A percentile compares a stretch with the other conserved stretches of the same genome.
Evolutionary conservation across 2,329 filamentous ascomycete species (phyloP).

Genomic region (Aspergillus persii): DNA sequence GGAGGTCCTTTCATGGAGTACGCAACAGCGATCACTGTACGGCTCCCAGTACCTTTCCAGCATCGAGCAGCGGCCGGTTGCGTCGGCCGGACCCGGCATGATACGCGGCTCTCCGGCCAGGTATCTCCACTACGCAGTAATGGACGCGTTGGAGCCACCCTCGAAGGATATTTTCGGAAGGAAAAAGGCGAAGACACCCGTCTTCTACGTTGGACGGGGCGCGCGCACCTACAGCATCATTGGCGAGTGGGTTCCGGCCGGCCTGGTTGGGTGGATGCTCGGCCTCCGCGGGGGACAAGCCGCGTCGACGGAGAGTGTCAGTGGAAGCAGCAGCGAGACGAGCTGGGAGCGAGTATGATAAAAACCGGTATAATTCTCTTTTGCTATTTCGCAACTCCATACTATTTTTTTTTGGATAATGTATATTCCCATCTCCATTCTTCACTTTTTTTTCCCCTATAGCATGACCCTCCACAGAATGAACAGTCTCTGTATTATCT

Average conservation of each 20-base stretch:
- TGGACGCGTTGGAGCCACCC: slow-evolving; percentile 72
- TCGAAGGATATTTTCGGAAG: slow-evolving; percentile 40
- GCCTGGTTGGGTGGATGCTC: slow-evolving; percentile 91
- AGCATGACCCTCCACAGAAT: not conserved
- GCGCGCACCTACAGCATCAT: slow-evolving; percentile 82
- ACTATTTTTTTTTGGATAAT: not conserved
- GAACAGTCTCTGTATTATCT: not conserved
- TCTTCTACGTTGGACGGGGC: slow-evolving; percentile 79
- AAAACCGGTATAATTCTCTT: not conserved
- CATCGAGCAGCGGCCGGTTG: slow-evolving; percentile 42
- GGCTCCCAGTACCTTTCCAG: slow-evolving; percentile 43
- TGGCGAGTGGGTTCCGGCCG: slow-evolving; percentile 72
- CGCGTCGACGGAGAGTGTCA: slow-evolving; percentile 22
- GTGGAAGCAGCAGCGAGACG: slow-evolving; percentile 34
- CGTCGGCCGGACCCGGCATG: slow-evolving; percentile 36
- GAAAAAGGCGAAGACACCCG: slow-evolving; percentile 44
- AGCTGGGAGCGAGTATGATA: slow-evolving; percentile 35
- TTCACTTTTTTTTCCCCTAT: not conserved
- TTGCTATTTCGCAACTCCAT: not conserved
- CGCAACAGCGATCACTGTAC: slow-evolving; percentile 53
- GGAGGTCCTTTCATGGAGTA: slow-evolving; percentile 61
- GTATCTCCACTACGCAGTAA: slow-evolving; percentile 80
- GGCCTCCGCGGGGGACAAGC: slow-evolving; percentile 56
- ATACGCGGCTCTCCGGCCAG: slow-evolving; percentile 68
- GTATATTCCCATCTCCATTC: not conserved